Base-by-base conservation (phyloP, 169 alveolate species). In the Neospora caninum region DNA sequence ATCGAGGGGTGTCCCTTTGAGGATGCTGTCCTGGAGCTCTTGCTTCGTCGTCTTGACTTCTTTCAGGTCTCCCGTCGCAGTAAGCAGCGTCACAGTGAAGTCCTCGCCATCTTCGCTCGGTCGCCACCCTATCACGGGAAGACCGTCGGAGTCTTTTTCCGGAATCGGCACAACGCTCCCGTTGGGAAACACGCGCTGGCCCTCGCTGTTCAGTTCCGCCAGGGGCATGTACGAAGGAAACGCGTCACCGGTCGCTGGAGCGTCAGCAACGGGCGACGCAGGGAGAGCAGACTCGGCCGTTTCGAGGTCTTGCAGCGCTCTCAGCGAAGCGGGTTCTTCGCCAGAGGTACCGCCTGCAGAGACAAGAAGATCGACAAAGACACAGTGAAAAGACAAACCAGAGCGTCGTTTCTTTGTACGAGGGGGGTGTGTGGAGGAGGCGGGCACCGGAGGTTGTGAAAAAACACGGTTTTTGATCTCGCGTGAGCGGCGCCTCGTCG, bases 131-230 rank as follows among this genome's bases (percentile, higher is more conserved):
- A 38, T 22, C 22, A 78, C 86, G 4, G 86, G 86, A 10, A 78
- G 86, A 4, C 27, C 86, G 29, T 38, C 29, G 42, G 86, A n/a
- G 42, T n/a, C 86, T n/a, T 78, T 78, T 2, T 13, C 86, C 49
- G 86, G 86, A 2, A n/a, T 1, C 7, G 41, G 45, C 43, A 78
- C 42, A n/a, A 78, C 86, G 1, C 13, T 13, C 29, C 86, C 86
- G 86, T 78, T n/a, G 22, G 86, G 42, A 38, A 78, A 78, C 39
- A 78, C 86, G 86, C 86, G 86, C 86, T 78, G 86, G 45, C 86
- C 86, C 27, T 13, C 86, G 86, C 86, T 78, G 86, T 78, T 78
- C 45, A 78, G 45, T n/a, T 78, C 86, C 9, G 86, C 49, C 20
- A 78, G 43, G 1, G 86, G 49, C 45, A n/a, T 78, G 86, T 9